Evolutionary conservation across 148 eudicot species (phyloP), one percentile per base, ranked within the genome.

Genomic region (Camellia lanceoleosa): DNA sequence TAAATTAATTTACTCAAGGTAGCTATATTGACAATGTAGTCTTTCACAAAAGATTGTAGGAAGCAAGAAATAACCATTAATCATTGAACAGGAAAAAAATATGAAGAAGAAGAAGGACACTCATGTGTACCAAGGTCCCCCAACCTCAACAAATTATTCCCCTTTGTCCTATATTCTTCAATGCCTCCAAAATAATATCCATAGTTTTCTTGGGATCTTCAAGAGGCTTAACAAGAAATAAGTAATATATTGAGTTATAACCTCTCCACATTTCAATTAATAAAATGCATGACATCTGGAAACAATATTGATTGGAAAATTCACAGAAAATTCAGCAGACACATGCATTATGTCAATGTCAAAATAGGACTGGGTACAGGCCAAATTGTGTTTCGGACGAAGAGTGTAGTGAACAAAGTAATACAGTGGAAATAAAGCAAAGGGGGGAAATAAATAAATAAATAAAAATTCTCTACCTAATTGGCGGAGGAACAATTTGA

Each of bases 91-190:
- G 19, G 12, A 76, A 78, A 41, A n/a, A 18, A 46, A 56, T 30
- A 30, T 1, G 38, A 30, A 30, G 38, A 30, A 30, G 38, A 30
- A 49, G 52, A 68, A 74, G 78, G 75, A 80, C 71, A 88, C 99
- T 87, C 79, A 96, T 98, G 52, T 77, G 87, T 73, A 80, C 98
- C 99, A 81, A 96, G 99, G 84, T 92, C 95, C 79, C 97, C 99
- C 99, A 96, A 71, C 99, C 99, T 78, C 92, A 89, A 79, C 86
- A 94, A 71, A 96, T 87, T 84, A 96, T 93, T 82, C 95, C 99
- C 80, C 99, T 93, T 61, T 96, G 99, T 73, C 93, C 98, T 43
- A 98, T 92, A 64, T 51, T 80, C 80, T 83, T 85, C 74, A 96
- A 79, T 61, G 99, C 98, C 90, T 93, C 97, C 82, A 92, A 87